Evolutionary conservation across 2,329 filamentous ascomycete species (phyloP).

Genomic region (Aureobasidium namibiae): DNA sequence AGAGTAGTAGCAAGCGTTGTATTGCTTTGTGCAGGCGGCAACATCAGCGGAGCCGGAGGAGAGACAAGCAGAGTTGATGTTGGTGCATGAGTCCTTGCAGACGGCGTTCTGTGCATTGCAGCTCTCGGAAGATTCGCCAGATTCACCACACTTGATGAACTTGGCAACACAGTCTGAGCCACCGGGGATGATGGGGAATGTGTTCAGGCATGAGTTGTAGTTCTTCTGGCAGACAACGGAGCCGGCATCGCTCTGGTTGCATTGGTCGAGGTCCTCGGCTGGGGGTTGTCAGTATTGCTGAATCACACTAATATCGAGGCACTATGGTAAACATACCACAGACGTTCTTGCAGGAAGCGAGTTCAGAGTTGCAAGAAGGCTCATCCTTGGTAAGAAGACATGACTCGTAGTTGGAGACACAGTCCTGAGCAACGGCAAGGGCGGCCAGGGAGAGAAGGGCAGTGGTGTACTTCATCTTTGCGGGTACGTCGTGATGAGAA

Average conservation of each 20-base stretch:
- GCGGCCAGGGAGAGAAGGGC: constrained; percentile 5
- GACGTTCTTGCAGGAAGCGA: not conserved
- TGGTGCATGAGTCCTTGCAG: constrained; percentile 5
- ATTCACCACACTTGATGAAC: constrained; percentile 4
- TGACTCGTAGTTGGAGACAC: constrained; percentile 1
- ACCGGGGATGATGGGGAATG: constrained; percentile 8
- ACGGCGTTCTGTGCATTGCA: not conserved
- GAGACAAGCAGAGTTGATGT: not conserved
- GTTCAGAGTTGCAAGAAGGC: not conserved
- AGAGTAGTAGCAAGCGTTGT: constrained; percentile 4
- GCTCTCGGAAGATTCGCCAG: not conserved
- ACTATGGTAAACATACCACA: no score
- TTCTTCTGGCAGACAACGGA: constrained; percentile 3
- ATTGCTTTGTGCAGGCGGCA: not conserved
- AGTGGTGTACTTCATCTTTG: constrained; percentile 6
- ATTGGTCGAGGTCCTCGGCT: not conserved
- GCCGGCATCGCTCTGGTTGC: not conserved
- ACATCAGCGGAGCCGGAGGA: not conserved
- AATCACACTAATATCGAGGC: no score
- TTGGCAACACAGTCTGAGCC: constrained; percentile 9
- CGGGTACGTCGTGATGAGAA: not conserved
- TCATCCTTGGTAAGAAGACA: constrained; percentile 5
- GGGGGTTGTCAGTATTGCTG: no score
- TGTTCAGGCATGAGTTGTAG: constrained; percentile 10
- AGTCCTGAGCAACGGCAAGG: constrained; percentile 2